A percentile compares a stretch with the other conserved stretches of the same genome.
These are phyloP conservation scores for Nectriaceae sp. DNA, from an alignment of 2,329 filamentous ascomycete genomes.

Conservation along the genomic window DNA sequence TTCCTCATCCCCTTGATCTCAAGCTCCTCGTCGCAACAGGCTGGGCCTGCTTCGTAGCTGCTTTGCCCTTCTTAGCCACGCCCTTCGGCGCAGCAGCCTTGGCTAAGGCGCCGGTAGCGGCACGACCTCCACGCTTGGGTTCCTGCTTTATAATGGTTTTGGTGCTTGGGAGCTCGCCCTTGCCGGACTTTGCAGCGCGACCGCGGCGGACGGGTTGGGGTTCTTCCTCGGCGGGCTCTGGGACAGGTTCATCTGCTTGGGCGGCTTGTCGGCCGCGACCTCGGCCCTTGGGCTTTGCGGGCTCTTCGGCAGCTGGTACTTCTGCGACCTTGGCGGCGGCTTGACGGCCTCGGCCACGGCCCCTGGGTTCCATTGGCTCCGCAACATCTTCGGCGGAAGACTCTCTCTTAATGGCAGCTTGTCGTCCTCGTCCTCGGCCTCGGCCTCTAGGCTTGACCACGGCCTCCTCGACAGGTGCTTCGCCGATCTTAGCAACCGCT, in stretches of 20 bases:
- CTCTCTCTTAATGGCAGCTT: neutral
- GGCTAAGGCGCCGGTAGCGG: neutral
- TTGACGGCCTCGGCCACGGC: neutral
- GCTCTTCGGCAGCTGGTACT: neutral
- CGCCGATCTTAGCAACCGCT: neutral
- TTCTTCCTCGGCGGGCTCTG: neutral
- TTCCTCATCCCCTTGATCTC: neutral
- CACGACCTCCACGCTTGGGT: neutral
- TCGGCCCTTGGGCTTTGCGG: neutral
- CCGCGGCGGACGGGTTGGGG: neutral
- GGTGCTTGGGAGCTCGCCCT: neutral
- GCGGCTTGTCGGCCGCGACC: neutral
- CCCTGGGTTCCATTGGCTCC: no score
- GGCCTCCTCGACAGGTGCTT: no score
- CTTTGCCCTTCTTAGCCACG: neutral
- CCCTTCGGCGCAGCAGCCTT: neutral
- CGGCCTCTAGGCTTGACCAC: neutral
- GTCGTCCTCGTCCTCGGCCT: neutral
- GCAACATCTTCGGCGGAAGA: neutral
- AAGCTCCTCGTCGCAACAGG: neutral
- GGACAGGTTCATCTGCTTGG: neutral
- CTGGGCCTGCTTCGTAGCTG: neutral
- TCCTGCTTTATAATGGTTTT: neutral
- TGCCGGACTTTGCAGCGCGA: neutral
- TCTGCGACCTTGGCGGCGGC: neutral